These are phyloP conservation scores for Yamadazyma conglobata DNA, from an alignment of 1,139 yeast genomes.

Conservation along the genomic window DNA sequence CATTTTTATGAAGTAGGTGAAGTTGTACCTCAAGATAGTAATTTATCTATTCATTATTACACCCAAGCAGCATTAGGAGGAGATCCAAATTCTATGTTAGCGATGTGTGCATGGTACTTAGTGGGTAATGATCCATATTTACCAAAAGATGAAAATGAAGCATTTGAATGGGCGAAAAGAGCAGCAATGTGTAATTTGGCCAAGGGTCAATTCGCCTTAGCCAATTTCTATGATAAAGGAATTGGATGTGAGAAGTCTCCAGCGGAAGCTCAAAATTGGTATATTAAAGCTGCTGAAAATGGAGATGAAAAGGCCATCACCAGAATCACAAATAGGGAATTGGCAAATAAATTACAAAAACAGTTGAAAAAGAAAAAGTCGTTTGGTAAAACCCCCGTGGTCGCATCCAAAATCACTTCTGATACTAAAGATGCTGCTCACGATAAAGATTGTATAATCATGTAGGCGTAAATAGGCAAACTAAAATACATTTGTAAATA, in stretches of 20 bases:
- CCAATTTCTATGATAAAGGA: slow-evolving; percentile 82
- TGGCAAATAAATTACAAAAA: slow-evolving; percentile 29
- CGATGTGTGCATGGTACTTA: slow-evolving; percentile 95
- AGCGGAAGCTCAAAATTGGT: slow-evolving; percentile 69
- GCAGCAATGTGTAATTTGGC: slow-evolving; percentile 75
- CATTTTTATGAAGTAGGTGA: slow-evolving; percentile 82
- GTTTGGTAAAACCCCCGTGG: slow-evolving; percentile 3
- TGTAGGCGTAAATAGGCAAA: no score
- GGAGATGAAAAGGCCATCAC: slow-evolving; percentile 66
- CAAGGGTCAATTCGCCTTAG: slow-evolving; percentile 85
- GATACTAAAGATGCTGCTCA: slow-evolving; percentile 20
- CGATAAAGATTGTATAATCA: slow-evolving; percentile 45
- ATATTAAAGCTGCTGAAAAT: slow-evolving; percentile 65
- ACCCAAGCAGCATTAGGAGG: slow-evolving; percentile 89
- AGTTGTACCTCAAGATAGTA: slow-evolving; percentile 75
- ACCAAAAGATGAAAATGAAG: slow-evolving; percentile 76
- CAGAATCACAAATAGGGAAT: slow-evolving; percentile 33
- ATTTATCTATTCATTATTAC: slow-evolving; percentile 86
- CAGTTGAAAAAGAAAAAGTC: slow-evolving; percentile 23
- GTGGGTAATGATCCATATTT: slow-evolving; percentile 85
- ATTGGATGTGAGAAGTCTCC: slow-evolving; percentile 71
- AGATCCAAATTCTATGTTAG: slow-evolving; percentile 85
- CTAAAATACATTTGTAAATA: no score
- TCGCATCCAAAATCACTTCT: slow-evolving; percentile 7
- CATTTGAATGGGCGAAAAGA: slow-evolving; percentile 90